These are phyloP conservation scores for Phytophthora melonis DNA, from an alignment of 352 stramenopile genomes.

Conservation along the genomic window DNA sequence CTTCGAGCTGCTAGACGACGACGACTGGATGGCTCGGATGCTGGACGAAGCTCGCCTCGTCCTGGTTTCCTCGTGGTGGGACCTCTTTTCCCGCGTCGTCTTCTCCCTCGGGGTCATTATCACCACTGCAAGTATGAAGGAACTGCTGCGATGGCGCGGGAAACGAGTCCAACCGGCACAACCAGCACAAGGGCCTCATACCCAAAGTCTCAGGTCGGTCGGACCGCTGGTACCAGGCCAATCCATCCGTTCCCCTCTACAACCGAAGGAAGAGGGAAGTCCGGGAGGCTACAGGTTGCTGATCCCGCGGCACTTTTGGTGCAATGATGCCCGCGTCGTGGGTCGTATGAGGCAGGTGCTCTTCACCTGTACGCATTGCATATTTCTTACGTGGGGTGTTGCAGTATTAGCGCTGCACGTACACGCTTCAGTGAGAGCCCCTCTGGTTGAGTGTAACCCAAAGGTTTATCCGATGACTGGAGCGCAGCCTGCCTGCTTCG, in stretches of 20 bases:
- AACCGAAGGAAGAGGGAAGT: neutral
- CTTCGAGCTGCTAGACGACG: constrained; percentile 9
- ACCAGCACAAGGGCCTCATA: neutral
- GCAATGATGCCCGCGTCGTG: neutral
- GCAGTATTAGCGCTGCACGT: constrained; percentile 27
- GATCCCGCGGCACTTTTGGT: constrained; percentile 4
- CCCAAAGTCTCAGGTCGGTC: neutral
- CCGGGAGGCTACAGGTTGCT: neutral
- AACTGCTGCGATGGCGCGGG: constrained; percentile 1
- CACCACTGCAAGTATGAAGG: constrained; percentile 18
- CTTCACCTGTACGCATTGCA: neutral
- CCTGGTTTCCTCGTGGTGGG: constrained; percentile 29
- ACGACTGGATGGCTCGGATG: constrained; percentile 16
- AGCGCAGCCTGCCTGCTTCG: constrained; percentile 30
- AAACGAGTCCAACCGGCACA: neutral
- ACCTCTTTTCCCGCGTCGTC: constrained; percentile 15
- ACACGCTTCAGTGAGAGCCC: constrained; percentile 10
- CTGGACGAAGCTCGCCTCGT: constrained; percentile 28
- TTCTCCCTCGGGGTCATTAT: constrained; percentile 19
- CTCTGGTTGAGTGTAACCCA: constrained; percentile 22
- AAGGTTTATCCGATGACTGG: constrained; percentile 38
- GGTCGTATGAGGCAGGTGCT: neutral
- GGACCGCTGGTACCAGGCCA: neutral
- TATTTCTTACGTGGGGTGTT: constrained; percentile 20
- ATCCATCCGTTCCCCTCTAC: neutral